Evolutionary conservation across 176 grass and related monocot genomes (phyloP).

Genomic region (Typha latifolia): DNA sequence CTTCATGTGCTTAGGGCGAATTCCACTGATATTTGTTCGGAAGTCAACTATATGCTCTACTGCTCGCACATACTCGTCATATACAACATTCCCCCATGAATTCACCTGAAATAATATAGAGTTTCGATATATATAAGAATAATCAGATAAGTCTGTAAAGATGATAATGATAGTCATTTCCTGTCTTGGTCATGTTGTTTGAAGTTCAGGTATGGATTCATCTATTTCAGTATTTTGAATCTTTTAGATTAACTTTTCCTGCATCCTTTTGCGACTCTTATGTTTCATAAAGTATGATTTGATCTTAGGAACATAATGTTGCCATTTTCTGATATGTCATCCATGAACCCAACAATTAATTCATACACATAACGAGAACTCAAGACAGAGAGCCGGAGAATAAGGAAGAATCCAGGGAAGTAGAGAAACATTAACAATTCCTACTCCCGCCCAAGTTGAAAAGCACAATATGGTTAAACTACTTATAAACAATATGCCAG

Average conservation of each 20-base stretch:
- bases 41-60: slow-evolving; percentile 79
- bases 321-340: no score
- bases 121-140: slow-evolving; percentile 7
- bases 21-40: slow-evolving; percentile 83
- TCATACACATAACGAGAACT: no score
- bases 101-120: slow-evolving; percentile 51
- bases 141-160: slow-evolving; percentile 16
- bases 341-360: no score
- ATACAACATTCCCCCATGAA: slow-evolving; percentile 67
- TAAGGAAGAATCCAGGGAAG: no score
- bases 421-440: background rate
- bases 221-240: no score
- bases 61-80: slow-evolving; percentile 66
- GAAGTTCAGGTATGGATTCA: no score
- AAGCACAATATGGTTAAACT: background rate
- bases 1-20: slow-evolving; percentile 82
- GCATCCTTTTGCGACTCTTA: no score
- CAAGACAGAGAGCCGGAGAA: no score
- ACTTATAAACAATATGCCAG: background rate
- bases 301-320: no score
- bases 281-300: no score
- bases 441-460: background rate
- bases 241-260: no score
- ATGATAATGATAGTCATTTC: background rate
- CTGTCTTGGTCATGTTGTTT: background rate